Base-by-base conservation (phyloP, 192 early-diverging fungal genomes). In the Podila verticillata region DNA sequence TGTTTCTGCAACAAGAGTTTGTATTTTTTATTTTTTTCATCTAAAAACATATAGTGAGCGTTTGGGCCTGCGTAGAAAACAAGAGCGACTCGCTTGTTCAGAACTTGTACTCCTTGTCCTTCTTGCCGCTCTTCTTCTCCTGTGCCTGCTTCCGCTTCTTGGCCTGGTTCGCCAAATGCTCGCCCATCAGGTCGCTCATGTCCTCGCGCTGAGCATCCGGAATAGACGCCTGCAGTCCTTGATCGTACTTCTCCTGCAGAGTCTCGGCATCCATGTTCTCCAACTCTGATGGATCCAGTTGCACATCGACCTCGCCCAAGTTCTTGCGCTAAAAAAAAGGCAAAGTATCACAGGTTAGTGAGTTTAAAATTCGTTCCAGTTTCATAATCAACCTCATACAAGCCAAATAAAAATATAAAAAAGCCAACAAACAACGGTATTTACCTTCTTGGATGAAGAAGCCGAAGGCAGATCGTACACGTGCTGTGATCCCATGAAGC, bases 401-500 rank as follows among this genome's bases (percentile, higher is more conserved):
- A 28, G 5, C 30, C 22, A 28, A 48, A 28, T 9, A 10, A 19
- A 56, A 59, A 48, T 47, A 49, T 7, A 61, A 31, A 54, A 30
- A 30, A 72, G 57, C 26, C n/a, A 2, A 70, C 34, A 26, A 66
- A 22, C 28, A 35, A 49, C 61, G 26, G 63, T n/a, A 62, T 0
- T 57, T 81, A 73, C 80, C 72, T 78, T 85, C 66, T 84, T 84
- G 29, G 88, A 84, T n/a, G 84, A 84, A 32, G 84, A 84, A 26
- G 83, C 83, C 26, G 83, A 68, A 32, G 86, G 77, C 26, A 99
- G 70, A 68, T 97, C 93, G 71, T 99, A 99, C 4, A 92, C 92
- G 73, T 95, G 96, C 73, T 95, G 91, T 36, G 95, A 95, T 24
- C 95, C 97, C 97, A 99, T 98, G 75, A 99, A 95, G 13, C 93